Base-by-base conservation (phyloP, 305 asterid genomes). In the Salvia sclarea region DNA sequence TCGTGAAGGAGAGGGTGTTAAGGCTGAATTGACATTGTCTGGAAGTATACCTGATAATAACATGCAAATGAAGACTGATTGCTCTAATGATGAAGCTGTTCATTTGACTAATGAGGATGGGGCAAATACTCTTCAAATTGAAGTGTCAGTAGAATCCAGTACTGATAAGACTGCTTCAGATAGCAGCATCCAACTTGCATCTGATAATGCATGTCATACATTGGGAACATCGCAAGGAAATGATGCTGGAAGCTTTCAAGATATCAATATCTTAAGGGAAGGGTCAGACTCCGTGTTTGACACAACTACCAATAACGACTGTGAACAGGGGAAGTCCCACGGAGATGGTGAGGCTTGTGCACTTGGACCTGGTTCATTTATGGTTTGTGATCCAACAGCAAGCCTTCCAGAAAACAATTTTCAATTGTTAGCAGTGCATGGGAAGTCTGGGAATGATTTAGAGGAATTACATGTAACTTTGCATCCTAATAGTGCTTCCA, bases 401-500 rank as follows among this genome's bases (percentile, higher is more conserved):
- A 61, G 62, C 64, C 45, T 66, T 74, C 73, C 71, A 62, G 72
- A 61, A 28, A 61, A 64, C 60, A 64, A 54, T 78, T 66, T 48
- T 28, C 75, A 66, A 56, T 72, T 74, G 58, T 74, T 24, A 30
- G 69, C 20, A 21, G 64, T 52, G 20, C 71, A 65, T 53, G 77
- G 74, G 17, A 66, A 67, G 56, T 57, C 62, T 54, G 78, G 24
- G 18, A 56, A 41, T 74, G 69, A 63, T 64, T 28, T 63, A 31
- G 78, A 75, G 72, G 75, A 77, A 66, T 22, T 49, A 56, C 81
- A 77, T 30, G 69, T 3, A 24, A 61, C 65, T 65, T 75, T 40
- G 48, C 61, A 76, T 8, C 18, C 30, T 14, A 69, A 58, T 63
- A 56, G 68, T 67, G 71, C 76, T 24, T 41, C 77, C 57, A 75